These are phyloP conservation scores for Malus sylvestris DNA, from an alignment of 306 rosid genomes.

Conservation along the genomic window DNA sequence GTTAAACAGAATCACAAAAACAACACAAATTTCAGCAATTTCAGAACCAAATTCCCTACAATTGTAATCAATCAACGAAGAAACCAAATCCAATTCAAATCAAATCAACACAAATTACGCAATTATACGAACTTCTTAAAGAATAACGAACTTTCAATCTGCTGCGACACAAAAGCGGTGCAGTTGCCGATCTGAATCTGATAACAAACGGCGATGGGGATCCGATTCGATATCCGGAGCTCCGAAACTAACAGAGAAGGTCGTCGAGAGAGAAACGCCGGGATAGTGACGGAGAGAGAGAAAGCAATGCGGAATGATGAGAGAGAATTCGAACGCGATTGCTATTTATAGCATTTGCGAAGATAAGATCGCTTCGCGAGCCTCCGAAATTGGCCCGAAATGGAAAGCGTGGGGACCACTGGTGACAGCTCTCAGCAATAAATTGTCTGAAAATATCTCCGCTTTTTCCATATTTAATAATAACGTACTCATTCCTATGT, in stretches of 20 bases:
- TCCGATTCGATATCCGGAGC: constrained; percentile 12
- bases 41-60: constrained; percentile 16
- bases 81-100: not conserved
- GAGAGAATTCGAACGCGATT: not conserved
- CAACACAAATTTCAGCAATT: not conserved
- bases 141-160: constrained; percentile 39
- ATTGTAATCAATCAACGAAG: not conserved
- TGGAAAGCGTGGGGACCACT: not conserved
- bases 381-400: constrained; percentile 26
- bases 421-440: not conserved
- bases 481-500: not conserved
- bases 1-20: not conserved
- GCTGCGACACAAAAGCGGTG: constrained; percentile 16
- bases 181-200: constrained; percentile 1
- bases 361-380: constrained; percentile 19
- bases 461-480: not conserved
- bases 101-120: not conserved
- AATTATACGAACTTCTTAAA: constrained; percentile 11
- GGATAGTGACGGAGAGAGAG: not conserved
- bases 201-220: not conserved
- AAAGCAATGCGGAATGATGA: not conserved
- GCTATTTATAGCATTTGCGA: constrained; percentile 17
- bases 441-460: constrained; percentile 11
- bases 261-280: not conserved
- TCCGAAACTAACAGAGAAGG: not conserved